Evolutionary conservation across 805 yeast species (phyloP).

Genomic region (Cyberlindnera suaveolens): DNA sequence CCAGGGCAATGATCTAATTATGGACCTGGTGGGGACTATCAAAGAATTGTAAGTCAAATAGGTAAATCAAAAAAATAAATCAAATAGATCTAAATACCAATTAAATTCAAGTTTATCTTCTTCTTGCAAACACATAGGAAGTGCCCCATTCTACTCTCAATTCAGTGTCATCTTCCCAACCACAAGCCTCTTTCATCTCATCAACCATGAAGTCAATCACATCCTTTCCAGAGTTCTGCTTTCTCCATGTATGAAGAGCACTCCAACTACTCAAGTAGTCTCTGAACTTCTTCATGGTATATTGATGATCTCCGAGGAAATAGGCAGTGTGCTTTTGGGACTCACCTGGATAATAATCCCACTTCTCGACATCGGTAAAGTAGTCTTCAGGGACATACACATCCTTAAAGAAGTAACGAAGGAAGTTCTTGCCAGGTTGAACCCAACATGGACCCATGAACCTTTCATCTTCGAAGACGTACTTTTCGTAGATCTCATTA

Average conservation of each 20-base stretch:
- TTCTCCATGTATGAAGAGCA: constrained; percentile 54
- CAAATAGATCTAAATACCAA: background rate
- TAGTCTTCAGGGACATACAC: constrained; percentile 38
- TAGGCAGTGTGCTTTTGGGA: constrained; percentile 24
- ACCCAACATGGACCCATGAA: constrained; percentile 60
- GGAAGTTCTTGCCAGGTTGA: constrained; percentile 54
- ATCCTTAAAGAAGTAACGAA: constrained; percentile 38
- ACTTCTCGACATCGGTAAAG: constrained; percentile 36
- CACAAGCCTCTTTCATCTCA: constrained; percentile 35
- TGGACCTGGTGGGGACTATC: constrained; percentile 2
- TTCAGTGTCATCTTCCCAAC: constrained; percentile 39
- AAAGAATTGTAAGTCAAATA: no score
- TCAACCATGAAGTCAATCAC: constrained; percentile 42
- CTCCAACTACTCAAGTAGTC: constrained; percentile 61
- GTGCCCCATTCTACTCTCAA: constrained; percentile 51
- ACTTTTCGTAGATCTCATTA: constrained; percentile 48
- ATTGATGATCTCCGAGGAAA: constrained; percentile 34
- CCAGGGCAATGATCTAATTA: constrained; percentile 7
- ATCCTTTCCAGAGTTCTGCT: constrained; percentile 36
- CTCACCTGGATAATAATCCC: constrained; percentile 26
- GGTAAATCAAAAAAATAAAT: no score
- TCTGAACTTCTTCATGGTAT: constrained; percentile 39
- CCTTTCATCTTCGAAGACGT: constrained; percentile 38
- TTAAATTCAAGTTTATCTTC: constrained; percentile 2
- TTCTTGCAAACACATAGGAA: constrained; percentile 42